Evolutionary conservation across 768 basidiomycete genomes (phyloP).

Genomic region (Russula emetica): DNA sequence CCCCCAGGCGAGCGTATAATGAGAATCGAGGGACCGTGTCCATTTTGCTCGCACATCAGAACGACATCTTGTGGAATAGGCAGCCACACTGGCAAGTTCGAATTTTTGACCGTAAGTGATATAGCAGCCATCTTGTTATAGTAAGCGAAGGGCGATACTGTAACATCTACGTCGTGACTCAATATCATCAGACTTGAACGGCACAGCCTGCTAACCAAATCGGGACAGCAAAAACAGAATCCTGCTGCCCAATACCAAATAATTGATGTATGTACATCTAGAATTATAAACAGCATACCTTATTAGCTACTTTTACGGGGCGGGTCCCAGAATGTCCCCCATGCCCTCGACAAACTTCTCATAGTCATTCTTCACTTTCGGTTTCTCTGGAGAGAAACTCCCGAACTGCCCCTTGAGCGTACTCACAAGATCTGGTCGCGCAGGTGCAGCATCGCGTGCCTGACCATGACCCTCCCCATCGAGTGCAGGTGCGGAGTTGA

Average conservation of each 20-base stretch:
- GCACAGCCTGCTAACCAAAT: no score
- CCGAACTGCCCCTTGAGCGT: slow-evolving; percentile 60
- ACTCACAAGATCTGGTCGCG: slow-evolving; percentile 63
- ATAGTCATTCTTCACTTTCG: slow-evolving; percentile 58
- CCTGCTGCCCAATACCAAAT: not conserved
- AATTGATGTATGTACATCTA: not conserved
- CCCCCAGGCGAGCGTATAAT: no score
- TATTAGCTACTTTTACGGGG: not conserved
- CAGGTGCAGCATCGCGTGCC: slow-evolving; percentile 33
- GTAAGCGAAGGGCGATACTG: no score
- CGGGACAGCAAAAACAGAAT: no score
- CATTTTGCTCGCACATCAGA: no score
- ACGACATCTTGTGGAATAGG: no score
- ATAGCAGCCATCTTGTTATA: no score
- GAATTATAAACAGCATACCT: not conserved
- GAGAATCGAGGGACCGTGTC: no score
- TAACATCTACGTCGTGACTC: no score
- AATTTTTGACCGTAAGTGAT: no score
- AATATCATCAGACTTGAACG: no score
- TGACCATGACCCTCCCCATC: slow-evolving; percentile 35
- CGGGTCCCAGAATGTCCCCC: slow-evolving; percentile 52
- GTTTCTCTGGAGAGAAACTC: slow-evolving; percentile 29
- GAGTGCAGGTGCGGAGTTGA: slow-evolving; percentile 32
- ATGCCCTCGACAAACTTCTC: slow-evolving; percentile 74
- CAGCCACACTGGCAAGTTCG: no score